Percentiles rank a stretch among this genome's conserved stretches.
Evolutionary conservation across 202 grass and related monocot species (phyloP).

Genomic region (Dendrocalamus latiflorus): DNA sequence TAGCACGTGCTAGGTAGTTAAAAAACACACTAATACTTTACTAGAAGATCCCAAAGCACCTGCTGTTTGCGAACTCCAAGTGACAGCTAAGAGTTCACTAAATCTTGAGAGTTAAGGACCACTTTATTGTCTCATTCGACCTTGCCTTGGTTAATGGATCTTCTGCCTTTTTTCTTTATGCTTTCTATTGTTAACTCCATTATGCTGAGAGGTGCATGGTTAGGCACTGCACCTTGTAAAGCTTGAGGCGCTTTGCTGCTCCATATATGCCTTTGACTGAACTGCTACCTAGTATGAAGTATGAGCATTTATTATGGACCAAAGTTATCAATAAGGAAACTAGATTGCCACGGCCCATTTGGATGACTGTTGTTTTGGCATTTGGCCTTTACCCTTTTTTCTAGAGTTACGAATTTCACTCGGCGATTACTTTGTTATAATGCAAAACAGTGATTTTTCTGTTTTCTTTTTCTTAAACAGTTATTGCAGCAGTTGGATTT

Average conservation of each 20-base stretch:
- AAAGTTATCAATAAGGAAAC: background rate
- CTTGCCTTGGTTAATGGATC: background rate
- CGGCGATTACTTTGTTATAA: background rate
- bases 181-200: background rate
- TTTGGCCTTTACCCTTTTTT: background rate
- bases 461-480: background rate
- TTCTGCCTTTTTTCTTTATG: background rate
- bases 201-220: background rate
- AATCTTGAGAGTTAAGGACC: background rate
- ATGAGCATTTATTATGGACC: background rate
- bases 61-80: background rate
- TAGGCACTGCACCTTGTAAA: background rate
- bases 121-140: background rate
- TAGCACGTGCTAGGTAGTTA: background rate
- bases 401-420: background rate
- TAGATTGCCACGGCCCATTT: background rate
- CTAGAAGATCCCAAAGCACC: background rate
- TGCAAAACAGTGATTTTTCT: background rate
- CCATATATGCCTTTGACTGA: background rate
- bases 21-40: background rate
- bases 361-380: background rate
- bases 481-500: background rate
- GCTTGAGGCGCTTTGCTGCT: background rate
- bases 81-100: background rate
- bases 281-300: background rate